A percentile compares a stretch with the other conserved stretches of the same genome.
These are phyloP conservation scores for Stemphylium beticola DNA, from an alignment of 2,329 filamentous ascomycete species.

Conservation along the genomic window DNA sequence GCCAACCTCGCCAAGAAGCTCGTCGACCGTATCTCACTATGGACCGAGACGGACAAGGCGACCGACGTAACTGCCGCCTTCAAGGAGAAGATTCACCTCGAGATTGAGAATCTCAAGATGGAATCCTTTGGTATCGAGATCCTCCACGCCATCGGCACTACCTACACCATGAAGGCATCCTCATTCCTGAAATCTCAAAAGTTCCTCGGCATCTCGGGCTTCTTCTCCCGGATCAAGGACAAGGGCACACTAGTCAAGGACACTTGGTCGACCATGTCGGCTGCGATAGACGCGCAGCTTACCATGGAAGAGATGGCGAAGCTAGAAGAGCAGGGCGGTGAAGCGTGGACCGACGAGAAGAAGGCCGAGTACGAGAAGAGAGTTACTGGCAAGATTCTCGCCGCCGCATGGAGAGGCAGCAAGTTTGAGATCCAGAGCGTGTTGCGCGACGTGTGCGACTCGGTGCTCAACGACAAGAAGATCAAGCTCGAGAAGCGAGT, in stretches of 20 bases:
- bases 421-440: conserved; percentile 99
- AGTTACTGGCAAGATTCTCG: conserved; percentile 97
- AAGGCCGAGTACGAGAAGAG: conserved; percentile 93
- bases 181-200: conserved; percentile 93
- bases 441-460: conserved; percentile 90
- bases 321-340: conserved; percentile 90
- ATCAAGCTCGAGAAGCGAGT: conserved; percentile 83
- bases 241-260: conserved; percentile 97
- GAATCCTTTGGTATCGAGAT: conserved; percentile 98
- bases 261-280: conserved; percentile 97
- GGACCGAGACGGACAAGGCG: conserved; percentile 96
- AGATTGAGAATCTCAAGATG: conserved; percentile 99
- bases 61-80: conserved; percentile 85
- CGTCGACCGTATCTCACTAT: conserved; percentile 86
- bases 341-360: conserved; percentile 98
- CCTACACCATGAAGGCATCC: conserved; percentile 86
- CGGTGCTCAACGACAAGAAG: conserved; percentile 78
- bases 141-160: conserved; percentile 89
- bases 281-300: conserved; percentile 94
- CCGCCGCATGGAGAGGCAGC: conserved; percentile 92
- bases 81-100: conserved; percentile 89
- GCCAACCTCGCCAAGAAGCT: conserved; percentile 84
- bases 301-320: conserved; percentile 99
- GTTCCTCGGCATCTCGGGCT: conserved; percentile 93
- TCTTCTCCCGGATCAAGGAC: conserved; percentile 92